Base-by-base conservation (phyloP, 2,329 filamentous ascomycete species). In the Cercospora sp. region DNA sequence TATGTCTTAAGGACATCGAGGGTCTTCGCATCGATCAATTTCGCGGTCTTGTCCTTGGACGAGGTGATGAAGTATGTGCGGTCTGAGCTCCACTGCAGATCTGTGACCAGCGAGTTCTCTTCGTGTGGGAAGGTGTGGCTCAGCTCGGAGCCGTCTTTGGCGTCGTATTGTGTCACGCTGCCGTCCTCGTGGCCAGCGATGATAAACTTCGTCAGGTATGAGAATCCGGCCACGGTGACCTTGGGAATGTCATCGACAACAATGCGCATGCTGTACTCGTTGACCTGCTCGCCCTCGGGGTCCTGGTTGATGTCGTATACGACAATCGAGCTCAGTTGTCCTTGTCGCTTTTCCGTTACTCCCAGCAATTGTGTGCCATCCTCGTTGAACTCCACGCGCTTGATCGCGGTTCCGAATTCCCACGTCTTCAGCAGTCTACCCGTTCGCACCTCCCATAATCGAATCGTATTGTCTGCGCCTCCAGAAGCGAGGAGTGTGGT, bases 331-430 rank as follows among this genome's bases (percentile, higher is more conserved):
- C 92, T 93, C 73, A 98, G 86, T 83, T 93, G 94, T 74, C 95
- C 95, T 89, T 97, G 97, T 78, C 95, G 93, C 91, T 97, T 97
- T 86, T 99, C 95, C 64, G 95, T 99, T 72, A 99, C 94, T 72
- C 93, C 94, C 73, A 99, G 85, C 76, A 99, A 86, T 83, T 92
- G 89, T 78, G 88, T 91, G 77, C 94, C 95, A 82, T 99, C 95
- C 78, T 97, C 91, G 80, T 90, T 94, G 86, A 99, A 99, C 84
- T 97, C 94, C 81, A 97, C 94, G 77, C 95, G 89, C 89, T 99
- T 98, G 82, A 99, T 93, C 73, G 94, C 93, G 55, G 95, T 98
- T 69, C 91, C 90, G 84, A 97, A 97, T 75, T 99, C 94, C 95
- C 95, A 99, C 66, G 91, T 92, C 89, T 98, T 97, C 78, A 99